Conservation (phyloP, 371 early-diverging fungal species). For the Saksenaea vasiformis region DNA sequence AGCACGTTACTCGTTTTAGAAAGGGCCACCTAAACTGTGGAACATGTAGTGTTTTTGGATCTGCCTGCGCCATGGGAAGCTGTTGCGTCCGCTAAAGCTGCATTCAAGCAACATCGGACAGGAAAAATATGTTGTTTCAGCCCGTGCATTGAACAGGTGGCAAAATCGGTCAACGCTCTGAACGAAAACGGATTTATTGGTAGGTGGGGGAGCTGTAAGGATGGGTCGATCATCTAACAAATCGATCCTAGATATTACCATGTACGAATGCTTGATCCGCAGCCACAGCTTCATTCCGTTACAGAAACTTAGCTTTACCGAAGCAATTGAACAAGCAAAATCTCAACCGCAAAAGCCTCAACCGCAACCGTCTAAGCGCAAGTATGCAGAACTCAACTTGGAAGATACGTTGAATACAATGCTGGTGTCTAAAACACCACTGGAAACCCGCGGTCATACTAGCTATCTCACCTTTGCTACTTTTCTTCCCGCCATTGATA, state of each 20-base stretch:
- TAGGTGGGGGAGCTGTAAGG: constrained; percentile 26
- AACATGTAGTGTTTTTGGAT: constrained; percentile 86
- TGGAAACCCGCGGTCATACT: constrained; percentile 79
- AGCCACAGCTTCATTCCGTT: constrained; percentile 58
- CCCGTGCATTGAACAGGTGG: constrained; percentile 96
- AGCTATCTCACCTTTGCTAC: constrained; percentile 93
- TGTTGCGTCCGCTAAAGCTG: constrained; percentile 76
- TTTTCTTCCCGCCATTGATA: constrained; percentile 56
- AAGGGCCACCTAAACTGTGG: neutral
- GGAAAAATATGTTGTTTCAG: constrained; percentile 92
- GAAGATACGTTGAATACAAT: constrained; percentile 36
- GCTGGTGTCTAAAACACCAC: constrained; percentile 42
- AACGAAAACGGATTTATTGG: constrained; percentile 79
- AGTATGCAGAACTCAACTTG: constrained; percentile 17
- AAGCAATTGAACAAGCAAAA: constrained; percentile 50
- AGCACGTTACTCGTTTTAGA: neutral
- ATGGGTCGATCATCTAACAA: neutral
- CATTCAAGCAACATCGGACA: constrained; percentile 76
- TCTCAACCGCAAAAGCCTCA: constrained; percentile 47
- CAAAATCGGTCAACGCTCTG: constrained; percentile 73
- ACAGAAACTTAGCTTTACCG: constrained; percentile 50
- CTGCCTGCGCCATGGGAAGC: constrained; percentile 98
- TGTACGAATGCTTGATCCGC: constrained; percentile 79
- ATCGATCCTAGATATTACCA: constrained; percentile 64
- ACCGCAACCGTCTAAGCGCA: constrained; percentile 35